Base-by-base conservation (phyloP, 768 basidiomycete genomes). In the Lentinula boryana region DNA sequence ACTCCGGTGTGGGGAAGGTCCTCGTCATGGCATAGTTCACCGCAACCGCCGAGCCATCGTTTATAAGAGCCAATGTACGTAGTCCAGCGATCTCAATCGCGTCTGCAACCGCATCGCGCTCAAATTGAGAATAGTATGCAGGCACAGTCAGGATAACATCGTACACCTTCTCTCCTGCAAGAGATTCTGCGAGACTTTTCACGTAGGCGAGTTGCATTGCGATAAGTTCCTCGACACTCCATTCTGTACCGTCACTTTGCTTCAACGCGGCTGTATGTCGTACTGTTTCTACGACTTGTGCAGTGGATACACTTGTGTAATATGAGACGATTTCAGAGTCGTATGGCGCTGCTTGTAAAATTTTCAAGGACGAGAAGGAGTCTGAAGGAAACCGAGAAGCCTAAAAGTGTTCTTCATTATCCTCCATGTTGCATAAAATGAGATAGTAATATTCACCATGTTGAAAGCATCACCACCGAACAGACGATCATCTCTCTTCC, bases 11-110 rank as follows among this genome's bases (percentile, higher is more conserved):
- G 0, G 88, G 76, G 78, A 98, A 98, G 1, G 85, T 80, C 52
- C 96, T 85, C 1, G 95, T 94, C 94, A 98, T 97, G 46, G 97
- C 97, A 69, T 92, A 99, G 76, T 99, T 99, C 66, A 98, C 82
- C 13, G 94, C 97, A n/a, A 95, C 89, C 2, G 95, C 93, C 0
- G 92, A 86, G 31, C 96, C 96, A 66, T 99, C 97, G 66, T 95
- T 90, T 57, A 99, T 84, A 61, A 98, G 79, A 0, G 91, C 87
- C 35, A 98, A 76, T 1, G 89, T 87, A 31, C 83, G 84, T 50
- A 99, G 75, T 2, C 95, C 97, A 15, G 95, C 86, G 49, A 98
- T 85, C 68, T 97, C 96, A 38, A 95, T 82, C 15, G 96, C 94
- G 71, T 98, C 96, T 32, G 86, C 84, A 41, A 98, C 83, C 2